Conservation (phyloP, 2,329 filamentous ascomycete species). For the Ascosphaera apis region DNA sequence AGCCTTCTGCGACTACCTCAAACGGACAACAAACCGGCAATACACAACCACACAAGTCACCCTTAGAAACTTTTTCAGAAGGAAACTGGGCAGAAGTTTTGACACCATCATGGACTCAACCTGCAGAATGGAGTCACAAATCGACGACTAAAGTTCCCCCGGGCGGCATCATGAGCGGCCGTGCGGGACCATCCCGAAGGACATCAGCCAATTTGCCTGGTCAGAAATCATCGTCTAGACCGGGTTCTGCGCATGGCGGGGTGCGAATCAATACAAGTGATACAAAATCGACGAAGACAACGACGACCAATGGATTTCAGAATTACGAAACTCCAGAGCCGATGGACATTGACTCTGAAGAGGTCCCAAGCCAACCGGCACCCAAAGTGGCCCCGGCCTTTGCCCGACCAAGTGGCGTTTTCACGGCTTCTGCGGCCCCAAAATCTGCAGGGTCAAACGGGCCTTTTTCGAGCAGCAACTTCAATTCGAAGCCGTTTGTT, state of each 20-base stretch:
- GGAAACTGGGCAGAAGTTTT: constrained; percentile 18
- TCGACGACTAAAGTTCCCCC: neutral
- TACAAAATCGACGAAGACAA: too few relatives aligned
- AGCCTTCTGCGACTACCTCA: too few relatives aligned
- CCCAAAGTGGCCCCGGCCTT: neutral
- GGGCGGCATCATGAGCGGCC: neutral
- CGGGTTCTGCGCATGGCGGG: neutral
- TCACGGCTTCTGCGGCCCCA: neutral
- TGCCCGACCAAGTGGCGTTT: neutral
- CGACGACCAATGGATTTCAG: too few relatives aligned
- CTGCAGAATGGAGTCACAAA: neutral
- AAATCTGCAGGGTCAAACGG: neutral
- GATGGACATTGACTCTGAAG: constrained; percentile 24
- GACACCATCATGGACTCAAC: constrained; percentile 2
- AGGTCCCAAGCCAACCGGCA: constrained; percentile 7
- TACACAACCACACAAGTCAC: neutral
- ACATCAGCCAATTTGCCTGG: neutral
- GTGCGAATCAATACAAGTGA: neutral
- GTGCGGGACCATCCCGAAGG: neutral
- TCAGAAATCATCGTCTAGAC: neutral
- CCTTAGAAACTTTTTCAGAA: constrained; percentile 14
- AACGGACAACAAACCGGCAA: neutral
- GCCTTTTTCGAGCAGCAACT: neutral
- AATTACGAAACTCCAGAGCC: constrained; percentile 13
- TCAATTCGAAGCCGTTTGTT: constrained; percentile 9